Evolutionary conservation across 768 basidiomycete species (phyloP).

Genomic region (Cystofilobasidium macerans): DNA sequence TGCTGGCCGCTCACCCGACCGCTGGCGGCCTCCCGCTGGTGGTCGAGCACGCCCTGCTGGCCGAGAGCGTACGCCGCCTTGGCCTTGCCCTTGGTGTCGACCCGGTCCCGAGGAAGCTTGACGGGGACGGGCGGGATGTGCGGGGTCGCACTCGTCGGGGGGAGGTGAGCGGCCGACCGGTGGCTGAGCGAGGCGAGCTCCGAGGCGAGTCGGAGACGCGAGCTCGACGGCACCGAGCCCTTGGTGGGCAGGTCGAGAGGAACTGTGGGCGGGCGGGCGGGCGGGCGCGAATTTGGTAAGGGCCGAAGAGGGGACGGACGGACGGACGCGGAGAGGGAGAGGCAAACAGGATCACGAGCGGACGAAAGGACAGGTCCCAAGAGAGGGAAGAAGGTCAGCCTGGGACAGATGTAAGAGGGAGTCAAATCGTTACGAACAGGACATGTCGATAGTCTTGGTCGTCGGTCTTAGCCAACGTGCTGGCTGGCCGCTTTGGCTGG

Average conservation of each 20-base stretch:
- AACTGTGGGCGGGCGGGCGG: background rate
- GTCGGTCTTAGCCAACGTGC: too few relatives aligned
- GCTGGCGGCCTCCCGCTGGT: background rate
- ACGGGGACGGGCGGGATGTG: background rate
- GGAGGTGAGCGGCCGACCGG: background rate
- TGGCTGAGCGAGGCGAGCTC: background rate
- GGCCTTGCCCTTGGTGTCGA: background rate
- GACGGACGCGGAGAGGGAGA: too few relatives aligned
- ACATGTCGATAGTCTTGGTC: too few relatives aligned
- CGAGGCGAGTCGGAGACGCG: background rate
- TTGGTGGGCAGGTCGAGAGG: conserved; percentile 2
- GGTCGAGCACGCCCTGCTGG: background rate
- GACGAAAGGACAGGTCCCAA: too few relatives aligned
- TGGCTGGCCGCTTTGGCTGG: too few relatives aligned
- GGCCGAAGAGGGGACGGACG: too few relatives aligned
- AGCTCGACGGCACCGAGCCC: background rate
- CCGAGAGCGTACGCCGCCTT: background rate
- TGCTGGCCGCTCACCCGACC: background rate
- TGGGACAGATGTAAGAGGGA: too few relatives aligned
- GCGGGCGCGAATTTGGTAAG: background rate
- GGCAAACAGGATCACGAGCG: too few relatives aligned
- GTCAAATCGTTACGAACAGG: too few relatives aligned
- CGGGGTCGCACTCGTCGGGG: background rate
- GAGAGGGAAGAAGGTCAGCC: too few relatives aligned
- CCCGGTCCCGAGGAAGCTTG: background rate